These are phyloP conservation scores for Ophiosphaerella korrae DNA, from an alignment of 2,329 filamentous ascomycete genomes.

Conservation along the genomic window DNA sequence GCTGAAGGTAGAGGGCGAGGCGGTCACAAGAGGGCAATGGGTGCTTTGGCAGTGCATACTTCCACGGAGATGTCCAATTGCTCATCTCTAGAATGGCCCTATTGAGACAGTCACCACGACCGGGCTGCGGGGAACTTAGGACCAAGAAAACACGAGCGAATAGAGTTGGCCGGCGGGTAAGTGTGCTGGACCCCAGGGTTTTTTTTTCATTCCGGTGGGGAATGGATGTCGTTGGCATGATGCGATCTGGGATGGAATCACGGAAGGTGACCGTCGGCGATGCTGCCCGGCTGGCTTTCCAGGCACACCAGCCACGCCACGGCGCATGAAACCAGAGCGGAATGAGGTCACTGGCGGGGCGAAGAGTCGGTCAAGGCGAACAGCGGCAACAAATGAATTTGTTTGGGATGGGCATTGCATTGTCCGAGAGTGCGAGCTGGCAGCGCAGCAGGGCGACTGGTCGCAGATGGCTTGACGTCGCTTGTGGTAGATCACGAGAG, in stretches of 20 bases:
- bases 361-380: background rate
- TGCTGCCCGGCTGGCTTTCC: slow-evolving; percentile 9
- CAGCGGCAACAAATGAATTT: background rate
- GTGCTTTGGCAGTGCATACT: slow-evolving; percentile 6
- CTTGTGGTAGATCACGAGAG: slow-evolving; percentile 36
- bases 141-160: slow-evolving; percentile 20
- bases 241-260: slow-evolving; percentile 12
- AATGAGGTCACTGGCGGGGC: background rate
- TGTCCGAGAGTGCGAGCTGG: background rate
- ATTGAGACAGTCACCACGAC: slow-evolving; percentile 21
- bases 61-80: slow-evolving; percentile 41
- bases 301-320: slow-evolving; percentile 7
- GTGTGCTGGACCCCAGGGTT: slow-evolving; percentile 25
- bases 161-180: slow-evolving; percentile 15
- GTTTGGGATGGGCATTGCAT: background rate
- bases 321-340: background rate
- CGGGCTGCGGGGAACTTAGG: slow-evolving; percentile 35
- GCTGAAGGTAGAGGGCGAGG: background rate
- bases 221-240: slow-evolving; percentile 16
- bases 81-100: slow-evolving; percentile 18
- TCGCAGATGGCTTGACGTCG: slow-evolving; percentile 10
- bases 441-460: slow-evolving; percentile 12
- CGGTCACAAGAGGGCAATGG: slow-evolving; percentile 2
- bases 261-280: slow-evolving; percentile 21
- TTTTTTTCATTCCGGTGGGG: slow-evolving; percentile 18